These are phyloP conservation scores for Talaromyces verruculosus DNA, from an alignment of 2,329 filamentous ascomycete species.

Conservation along the genomic window DNA sequence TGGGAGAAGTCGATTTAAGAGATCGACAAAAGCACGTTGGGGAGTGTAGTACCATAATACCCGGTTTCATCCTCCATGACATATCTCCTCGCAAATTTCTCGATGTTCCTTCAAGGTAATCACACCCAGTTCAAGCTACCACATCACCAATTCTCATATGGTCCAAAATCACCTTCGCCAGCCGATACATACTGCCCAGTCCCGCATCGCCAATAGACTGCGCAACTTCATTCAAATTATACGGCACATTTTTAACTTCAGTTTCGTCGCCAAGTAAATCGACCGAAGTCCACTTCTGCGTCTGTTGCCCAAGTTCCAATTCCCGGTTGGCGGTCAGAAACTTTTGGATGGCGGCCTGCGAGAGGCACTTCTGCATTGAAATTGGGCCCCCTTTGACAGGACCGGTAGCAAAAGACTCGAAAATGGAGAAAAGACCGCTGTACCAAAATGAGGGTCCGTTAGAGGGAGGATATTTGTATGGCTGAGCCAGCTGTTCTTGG, in stretches of 20 bases:
- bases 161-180: conserved; percentile 31
- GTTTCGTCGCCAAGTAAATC: conserved; percentile 34
- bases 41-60: not conserved
- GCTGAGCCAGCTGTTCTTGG: too few species aligned
- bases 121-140: not conserved
- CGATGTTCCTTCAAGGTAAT: not conserved
- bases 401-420: too few species aligned
- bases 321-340: conserved; percentile 34
- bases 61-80: not conserved
- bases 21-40: too few species aligned
- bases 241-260: conserved; percentile 16
- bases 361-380: too few species aligned
- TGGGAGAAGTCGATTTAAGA: too few species aligned
- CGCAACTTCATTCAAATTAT: conserved; percentile 26
- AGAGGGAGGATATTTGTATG: too few species aligned
- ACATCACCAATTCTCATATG: conserved; percentile 14
- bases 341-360: conserved; percentile 30
- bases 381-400: too few species aligned
- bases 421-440: too few species aligned
- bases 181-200: conserved; percentile 31
- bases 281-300: conserved; percentile 31
- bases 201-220: conserved; percentile 30
- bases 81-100: not conserved
- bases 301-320: conserved; percentile 38
- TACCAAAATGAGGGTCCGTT: too few species aligned